Percentiles rank a stretch among this genome's conserved stretches.
Conservation (phyloP, 768 basidiomycete genomes). For the Suillus subluteus region DNA sequence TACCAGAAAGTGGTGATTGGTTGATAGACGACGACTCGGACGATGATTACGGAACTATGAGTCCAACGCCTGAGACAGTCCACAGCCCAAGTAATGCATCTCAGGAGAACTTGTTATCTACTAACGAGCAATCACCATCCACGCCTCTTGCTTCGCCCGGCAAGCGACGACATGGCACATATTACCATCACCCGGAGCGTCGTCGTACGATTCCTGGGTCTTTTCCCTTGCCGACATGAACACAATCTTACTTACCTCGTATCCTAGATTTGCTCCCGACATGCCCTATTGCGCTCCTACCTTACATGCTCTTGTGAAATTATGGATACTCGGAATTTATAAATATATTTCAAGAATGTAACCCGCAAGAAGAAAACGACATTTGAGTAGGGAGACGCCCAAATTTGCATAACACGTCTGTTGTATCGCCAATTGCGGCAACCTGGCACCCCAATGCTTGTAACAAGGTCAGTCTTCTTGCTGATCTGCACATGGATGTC, state of each 20-base stretch:
- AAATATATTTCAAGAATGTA: background rate
- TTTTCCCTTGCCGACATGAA: constrained; percentile 37
- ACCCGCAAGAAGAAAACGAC: background rate
- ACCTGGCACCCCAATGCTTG: background rate
- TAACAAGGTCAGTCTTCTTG: background rate
- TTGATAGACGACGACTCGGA: constrained; percentile 54
- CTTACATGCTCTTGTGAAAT: constrained; percentile 3
- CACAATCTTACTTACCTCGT: background rate
- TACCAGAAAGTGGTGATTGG: constrained; percentile 78
- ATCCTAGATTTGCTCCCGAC: constrained; percentile 3
- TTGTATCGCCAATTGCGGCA: background rate
- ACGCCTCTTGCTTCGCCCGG: constrained; percentile 41
- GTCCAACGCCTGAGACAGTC: constrained; percentile 26
- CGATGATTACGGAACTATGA: constrained; percentile 43
- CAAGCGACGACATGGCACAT: constrained; percentile 70
- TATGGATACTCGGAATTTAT: background rate
- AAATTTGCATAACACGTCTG: background rate
- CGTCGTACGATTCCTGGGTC: constrained; percentile 60
- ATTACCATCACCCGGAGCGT: constrained; percentile 85
- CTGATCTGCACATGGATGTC: background rate
- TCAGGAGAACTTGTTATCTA: constrained; percentile 28
- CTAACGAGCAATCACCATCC: constrained; percentile 17
- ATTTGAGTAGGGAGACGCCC: background rate
- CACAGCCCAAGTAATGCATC: constrained; percentile 20
- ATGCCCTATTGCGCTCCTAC: background rate